Evolutionary conservation across 148 eudicot genomes (phyloP).

Genomic region (Silene uniflora): DNA sequence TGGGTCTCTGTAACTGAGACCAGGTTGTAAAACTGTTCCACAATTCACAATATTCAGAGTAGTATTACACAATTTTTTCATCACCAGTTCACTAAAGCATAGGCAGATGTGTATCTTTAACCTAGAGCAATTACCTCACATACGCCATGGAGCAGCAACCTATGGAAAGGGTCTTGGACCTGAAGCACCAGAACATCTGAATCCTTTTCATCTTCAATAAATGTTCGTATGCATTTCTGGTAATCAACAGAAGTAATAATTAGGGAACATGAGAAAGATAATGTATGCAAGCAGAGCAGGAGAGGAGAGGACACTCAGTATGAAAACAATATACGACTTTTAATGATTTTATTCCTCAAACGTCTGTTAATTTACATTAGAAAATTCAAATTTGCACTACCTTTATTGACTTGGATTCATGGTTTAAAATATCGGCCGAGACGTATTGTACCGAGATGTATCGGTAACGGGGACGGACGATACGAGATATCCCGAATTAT

Average conservation of each 20-base stretch:
- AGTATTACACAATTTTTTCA: not conserved
- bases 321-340: not conserved
- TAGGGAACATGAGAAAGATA: not conserved
- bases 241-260: not conserved
- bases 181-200: conserved; percentile 53
- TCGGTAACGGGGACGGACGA: too few species aligned
- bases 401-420: not conserved
- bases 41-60: too few species aligned
- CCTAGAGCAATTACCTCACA: conserved; percentile 62
- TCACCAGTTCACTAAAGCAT: not conserved
- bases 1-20: too few species aligned
- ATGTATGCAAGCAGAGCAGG: not conserved
- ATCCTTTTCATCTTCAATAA: conserved; percentile 46
- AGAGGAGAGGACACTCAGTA: not conserved
- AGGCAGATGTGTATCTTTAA: not conserved
- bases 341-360: not conserved
- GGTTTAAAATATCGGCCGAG: too few species aligned
- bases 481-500: too few species aligned
- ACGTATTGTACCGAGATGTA: too few species aligned
- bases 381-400: not conserved
- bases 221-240: conserved; percentile 64
- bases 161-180: conserved; percentile 83
- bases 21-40: too few species aligned
- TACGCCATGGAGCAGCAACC: conserved; percentile 89
- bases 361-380: not conserved